phyloP scores from a whole-genome alignment of 495 filamentous ascomycete species.

The Xeromyces bisporus region DNA sequence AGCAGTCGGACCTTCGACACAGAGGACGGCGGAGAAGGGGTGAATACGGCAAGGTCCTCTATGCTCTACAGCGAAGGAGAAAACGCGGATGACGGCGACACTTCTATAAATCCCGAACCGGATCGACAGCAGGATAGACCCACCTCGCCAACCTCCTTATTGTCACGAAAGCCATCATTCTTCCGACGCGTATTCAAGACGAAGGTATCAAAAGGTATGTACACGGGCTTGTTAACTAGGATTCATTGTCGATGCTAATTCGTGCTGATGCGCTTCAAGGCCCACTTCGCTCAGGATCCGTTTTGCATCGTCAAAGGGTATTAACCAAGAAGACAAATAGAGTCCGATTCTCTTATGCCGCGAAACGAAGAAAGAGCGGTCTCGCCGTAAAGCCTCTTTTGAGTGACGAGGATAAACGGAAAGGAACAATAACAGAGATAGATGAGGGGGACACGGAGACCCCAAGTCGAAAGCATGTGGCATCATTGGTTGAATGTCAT shows the following conservation, averaged over 20 bases:
- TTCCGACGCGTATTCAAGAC: slow-evolving; percentile 11
- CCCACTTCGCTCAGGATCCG: slow-evolving; percentile 10
- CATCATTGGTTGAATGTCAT: slow-evolving; percentile 8
- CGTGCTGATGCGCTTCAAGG: slow-evolving; percentile 4
- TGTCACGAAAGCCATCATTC: slow-evolving; percentile 9
- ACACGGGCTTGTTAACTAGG: not conserved
- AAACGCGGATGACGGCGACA: slow-evolving; percentile 3
- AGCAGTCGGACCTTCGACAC: not conserved
- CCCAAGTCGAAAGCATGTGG: slow-evolving; percentile 8
- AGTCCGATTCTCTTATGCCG: slow-evolving; percentile 15
- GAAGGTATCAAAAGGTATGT: slow-evolving; percentile 11
- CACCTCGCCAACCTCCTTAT: not conserved
- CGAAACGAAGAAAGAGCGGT: slow-evolving; percentile 8
- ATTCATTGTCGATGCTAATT: no score
- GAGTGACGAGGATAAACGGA: slow-evolving; percentile 6
- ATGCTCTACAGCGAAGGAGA: no score
- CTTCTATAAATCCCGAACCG: not conserved
- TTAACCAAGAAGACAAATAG: slow-evolving; percentile 14
- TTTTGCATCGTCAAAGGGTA: slow-evolving; percentile 9
- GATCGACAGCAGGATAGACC: no score
- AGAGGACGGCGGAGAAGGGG: not conserved
- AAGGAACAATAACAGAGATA: slow-evolving; percentile 2
- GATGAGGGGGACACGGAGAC: slow-evolving; percentile 3
- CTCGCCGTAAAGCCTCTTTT: slow-evolving; percentile 3
- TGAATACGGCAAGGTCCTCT: slow-evolving; percentile 2